Evolutionary conservation across 345 rosid species (phyloP).

Genomic region (Camelina sativa): DNA sequence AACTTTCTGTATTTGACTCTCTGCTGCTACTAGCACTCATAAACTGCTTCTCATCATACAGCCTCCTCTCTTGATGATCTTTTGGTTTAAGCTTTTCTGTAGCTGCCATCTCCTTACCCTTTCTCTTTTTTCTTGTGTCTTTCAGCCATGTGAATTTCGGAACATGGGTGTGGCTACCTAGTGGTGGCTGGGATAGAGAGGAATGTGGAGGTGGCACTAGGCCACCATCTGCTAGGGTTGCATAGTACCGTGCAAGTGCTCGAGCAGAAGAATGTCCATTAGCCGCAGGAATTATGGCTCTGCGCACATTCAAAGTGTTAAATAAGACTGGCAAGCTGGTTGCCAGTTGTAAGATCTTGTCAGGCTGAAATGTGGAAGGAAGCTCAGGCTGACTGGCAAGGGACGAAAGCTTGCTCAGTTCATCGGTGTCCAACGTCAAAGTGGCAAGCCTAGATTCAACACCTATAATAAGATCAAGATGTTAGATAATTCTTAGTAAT

Average conservation of each 20-base stretch:
- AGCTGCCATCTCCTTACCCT: conserved; percentile 38
- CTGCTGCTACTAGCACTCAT: conserved; percentile 37
- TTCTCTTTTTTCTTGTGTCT: conserved; percentile 48
- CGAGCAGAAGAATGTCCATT: conserved; percentile 96
- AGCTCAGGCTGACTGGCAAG: conserved; percentile 50
- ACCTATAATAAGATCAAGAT: conserved; percentile 50
- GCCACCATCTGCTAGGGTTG: conserved; percentile 82
- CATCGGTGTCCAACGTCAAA: conserved; percentile 65
- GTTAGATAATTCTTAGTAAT: conserved; percentile 31
- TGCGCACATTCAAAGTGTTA: conserved; percentile 78
- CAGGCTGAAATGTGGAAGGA: conserved; percentile 81
- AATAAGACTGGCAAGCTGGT: conserved; percentile 63
- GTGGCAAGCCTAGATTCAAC: conserved; percentile 95
- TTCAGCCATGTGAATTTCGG: conserved; percentile 61
- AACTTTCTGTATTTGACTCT: conserved; percentile 43
- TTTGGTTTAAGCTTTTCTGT: conserved; percentile 43
- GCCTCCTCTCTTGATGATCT: conserved; percentile 35
- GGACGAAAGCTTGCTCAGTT: conserved; percentile 55
- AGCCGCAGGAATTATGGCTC: conserved; percentile 92
- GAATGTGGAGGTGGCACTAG: conserved; percentile 79
- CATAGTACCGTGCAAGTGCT: conserved; percentile 98
- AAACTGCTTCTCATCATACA: conserved; percentile 29
- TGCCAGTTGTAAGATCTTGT: conserved; percentile 45
- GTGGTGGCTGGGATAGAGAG: conserved; percentile 65
- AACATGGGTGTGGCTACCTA: conserved; percentile 83